Percentiles rank a stretch among this genome's conserved stretches.
Evolutionary conservation across 2,329 filamentous ascomycete genomes (phyloP).

Genomic region (Cytospora paraplurivora): DNA sequence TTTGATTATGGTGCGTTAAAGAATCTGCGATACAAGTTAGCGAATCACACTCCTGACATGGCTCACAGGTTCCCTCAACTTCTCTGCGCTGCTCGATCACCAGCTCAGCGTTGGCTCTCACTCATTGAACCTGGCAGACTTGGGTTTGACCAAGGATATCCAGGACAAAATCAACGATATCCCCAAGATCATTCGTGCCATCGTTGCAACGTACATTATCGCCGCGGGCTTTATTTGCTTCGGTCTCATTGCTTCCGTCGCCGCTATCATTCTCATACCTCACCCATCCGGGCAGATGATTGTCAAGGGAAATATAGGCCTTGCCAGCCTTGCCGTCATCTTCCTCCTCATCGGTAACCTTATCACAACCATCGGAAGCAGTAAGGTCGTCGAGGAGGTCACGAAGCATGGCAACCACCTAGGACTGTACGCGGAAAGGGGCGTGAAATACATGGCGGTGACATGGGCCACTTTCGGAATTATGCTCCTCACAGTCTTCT

Average conservation of each 20-base stretch:
- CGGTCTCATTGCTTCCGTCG: constrained; percentile 27
- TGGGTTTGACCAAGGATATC: constrained; percentile 29
- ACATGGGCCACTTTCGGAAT: constrained; percentile 51
- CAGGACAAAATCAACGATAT: constrained; percentile 29
- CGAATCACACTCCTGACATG: constrained; percentile 14
- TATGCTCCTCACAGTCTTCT: constrained; percentile 40
- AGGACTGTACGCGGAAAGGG: constrained; percentile 48
- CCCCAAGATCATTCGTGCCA: constrained; percentile 28
- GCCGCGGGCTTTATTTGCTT: constrained; percentile 28
- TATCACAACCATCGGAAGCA: constrained; percentile 45
- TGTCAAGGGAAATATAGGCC: constrained; percentile 42
- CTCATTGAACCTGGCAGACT: constrained; percentile 27
- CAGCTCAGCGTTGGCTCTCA: constrained; percentile 31
- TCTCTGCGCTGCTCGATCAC: constrained; percentile 30
- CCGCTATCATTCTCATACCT: constrained; percentile 27
- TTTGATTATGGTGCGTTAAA: constrained; percentile 25
- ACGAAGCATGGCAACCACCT: constrained; percentile 46
- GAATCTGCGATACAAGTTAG: too few species aligned
- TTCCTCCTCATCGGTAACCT: constrained; percentile 47
- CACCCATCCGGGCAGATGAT: constrained; percentile 25
- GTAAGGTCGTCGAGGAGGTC: constrained; percentile 45
- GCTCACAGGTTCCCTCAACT: constrained; percentile 28
- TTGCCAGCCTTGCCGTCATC: constrained; percentile 42
- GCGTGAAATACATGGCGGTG: constrained; percentile 48
- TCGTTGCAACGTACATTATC: constrained; percentile 31